A percentile compares a stretch with the other conserved stretches of the same genome.
Evolutionary conservation across 2,329 filamentous ascomycete genomes (phyloP).

Genomic region (Fusarium poae): DNA sequence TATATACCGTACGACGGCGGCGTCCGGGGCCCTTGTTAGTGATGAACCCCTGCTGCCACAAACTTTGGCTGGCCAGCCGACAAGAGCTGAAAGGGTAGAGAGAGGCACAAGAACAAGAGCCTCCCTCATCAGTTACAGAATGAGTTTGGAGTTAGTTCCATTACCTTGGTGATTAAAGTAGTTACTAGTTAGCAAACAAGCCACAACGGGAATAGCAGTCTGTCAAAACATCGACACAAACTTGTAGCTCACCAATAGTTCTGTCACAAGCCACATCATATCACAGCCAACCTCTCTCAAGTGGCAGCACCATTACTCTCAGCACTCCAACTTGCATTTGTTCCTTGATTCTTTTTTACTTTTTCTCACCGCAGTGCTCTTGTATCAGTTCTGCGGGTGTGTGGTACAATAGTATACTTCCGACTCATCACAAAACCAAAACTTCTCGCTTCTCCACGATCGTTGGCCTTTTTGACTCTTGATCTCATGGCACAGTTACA

Average conservation of each 20-base stretch:
- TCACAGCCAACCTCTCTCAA: not conserved
- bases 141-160: not conserved
- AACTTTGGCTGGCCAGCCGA: constrained; percentile 7
- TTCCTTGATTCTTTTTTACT: constrained; percentile 4
- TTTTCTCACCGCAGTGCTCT: constrained; percentile 9
- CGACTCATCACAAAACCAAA: constrained; percentile 23
- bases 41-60: constrained; percentile 30
- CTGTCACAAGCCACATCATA: constrained; percentile 15
- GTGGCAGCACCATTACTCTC: constrained; percentile 19
- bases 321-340: not conserved
- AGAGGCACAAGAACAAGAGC: not conserved
- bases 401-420: not conserved
- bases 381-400: not conserved
- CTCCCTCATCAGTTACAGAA: not conserved
- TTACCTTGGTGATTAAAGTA: not conserved
- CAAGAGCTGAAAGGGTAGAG: constrained; percentile 5
- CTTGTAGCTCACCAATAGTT: constrained; percentile 2
- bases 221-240: not conserved
- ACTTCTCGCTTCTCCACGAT: constrained; percentile 21
- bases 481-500: constrained; percentile 23
- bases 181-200: not conserved
- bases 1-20: constrained; percentile 36
- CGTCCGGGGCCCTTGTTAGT: constrained; percentile 28
- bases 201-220: constrained; percentile 7
- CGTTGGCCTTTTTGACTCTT: not conserved